Base-by-base conservation (phyloP, 768 basidiomycete species). In the Phylloporus sp. region DNA sequence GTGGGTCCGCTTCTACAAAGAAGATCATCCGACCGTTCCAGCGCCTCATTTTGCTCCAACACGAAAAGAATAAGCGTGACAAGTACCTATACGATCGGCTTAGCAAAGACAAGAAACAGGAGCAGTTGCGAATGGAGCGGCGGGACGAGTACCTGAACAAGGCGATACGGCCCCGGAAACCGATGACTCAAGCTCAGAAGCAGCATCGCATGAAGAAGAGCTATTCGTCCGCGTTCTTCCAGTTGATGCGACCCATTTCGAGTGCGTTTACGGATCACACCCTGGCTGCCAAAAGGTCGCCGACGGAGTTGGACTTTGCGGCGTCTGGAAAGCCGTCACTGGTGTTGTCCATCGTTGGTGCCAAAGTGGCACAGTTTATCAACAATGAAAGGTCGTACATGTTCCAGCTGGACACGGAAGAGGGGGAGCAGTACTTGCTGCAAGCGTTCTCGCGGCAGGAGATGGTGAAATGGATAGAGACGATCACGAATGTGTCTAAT, bases 191-290 rank as follows among this genome's bases (percentile, higher is more conserved):
- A 5, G 73, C 70, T n/a, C 80, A 81, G 62, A 88, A 90, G 68
- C 85, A 86, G 50, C 87, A 89, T 55, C 78, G 88, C n/a, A 82
- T 85, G 69, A 91, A 91, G 78, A 88, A 90, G 71, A 91, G 88
- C 73, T 86, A 91, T 76, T 91, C 80, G 18, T 75, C 84, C 1
- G 85, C 87, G 5, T 86, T 92, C 68, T 78, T 91, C 70, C 86
- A 83, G 59, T 76, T 91, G 71, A 91, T 91, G 85, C 80, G 90
- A n/a, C 91, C 90, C 2, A 84, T 91, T 46, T 93, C 91, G 15
- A 91, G 82, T 54, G 91, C 91, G 2, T 92, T 92, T 62, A 82
- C 82, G 18, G 80, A 84, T 40, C 84, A 87, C 44, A 74, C 76
- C 24, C 47, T 69, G 47, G 47, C 56, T 9, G 43, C 72, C 53